Conservation (phyloP, 371 early-diverging fungal genomes). For the Rhizopus arrhizus region DNA sequence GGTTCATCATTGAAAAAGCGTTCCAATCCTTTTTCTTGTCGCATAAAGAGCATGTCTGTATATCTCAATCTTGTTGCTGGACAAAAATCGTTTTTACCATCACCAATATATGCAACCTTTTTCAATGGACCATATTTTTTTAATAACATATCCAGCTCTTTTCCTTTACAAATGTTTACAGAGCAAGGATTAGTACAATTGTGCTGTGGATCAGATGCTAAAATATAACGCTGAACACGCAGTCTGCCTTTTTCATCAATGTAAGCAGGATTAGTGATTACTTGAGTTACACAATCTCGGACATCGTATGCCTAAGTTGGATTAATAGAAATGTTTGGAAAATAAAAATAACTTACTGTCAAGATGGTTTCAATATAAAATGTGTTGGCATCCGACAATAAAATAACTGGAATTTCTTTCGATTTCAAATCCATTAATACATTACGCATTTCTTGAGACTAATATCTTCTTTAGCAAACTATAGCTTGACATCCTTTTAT, state of each 20-base stretch:
- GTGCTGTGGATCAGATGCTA: slow-evolving; percentile 54
- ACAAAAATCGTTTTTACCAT: slow-evolving; percentile 54
- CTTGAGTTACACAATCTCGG: slow-evolving; percentile 54
- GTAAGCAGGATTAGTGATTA: slow-evolving; percentile 75
- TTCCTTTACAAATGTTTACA: slow-evolving; percentile 77
- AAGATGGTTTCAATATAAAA: slow-evolving; percentile 72
- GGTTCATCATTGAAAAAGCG: slow-evolving; percentile 20
- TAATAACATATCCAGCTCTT: slow-evolving; percentile 41
- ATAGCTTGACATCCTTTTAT: not conserved
- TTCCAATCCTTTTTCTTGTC: slow-evolving; percentile 20
- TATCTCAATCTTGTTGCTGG: slow-evolving; percentile 38
- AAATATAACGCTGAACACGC: slow-evolving; percentile 53
- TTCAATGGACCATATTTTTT: slow-evolving; percentile 33
- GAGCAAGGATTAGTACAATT: slow-evolving; percentile 67
- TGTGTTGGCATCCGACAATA: slow-evolving; percentile 78
- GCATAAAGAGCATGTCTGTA: slow-evolving; percentile 29
- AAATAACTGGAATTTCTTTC: slow-evolving; percentile 57
- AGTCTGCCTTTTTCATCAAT: slow-evolving; percentile 59
- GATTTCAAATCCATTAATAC: slow-evolving; percentile 50
- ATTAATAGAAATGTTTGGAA: not conserved
- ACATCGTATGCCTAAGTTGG: slow-evolving; percentile 54
- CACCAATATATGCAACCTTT: slow-evolving; percentile 47
- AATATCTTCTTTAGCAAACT: not conserved
- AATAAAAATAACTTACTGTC: slow-evolving; percentile 40
- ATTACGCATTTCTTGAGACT: slow-evolving; percentile 61